Base-by-base conservation (phyloP, 108 stramenopile genomes). In the Nitzschia sp. region DNA sequence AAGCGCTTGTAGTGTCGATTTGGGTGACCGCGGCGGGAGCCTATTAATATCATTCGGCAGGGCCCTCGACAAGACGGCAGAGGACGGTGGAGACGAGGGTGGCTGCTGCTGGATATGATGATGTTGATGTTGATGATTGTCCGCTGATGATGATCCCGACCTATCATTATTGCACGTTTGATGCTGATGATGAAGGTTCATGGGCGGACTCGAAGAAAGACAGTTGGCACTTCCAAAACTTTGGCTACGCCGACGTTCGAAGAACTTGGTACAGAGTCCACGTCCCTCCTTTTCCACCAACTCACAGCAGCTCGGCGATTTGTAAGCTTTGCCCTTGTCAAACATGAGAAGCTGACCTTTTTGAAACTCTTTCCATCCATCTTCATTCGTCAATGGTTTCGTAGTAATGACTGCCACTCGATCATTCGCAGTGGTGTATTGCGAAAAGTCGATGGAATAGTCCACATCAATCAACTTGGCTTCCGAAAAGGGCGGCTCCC, bases 401-500 rank as follows among this genome's bases (percentile, higher is more conserved):
- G 94, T 94, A 3, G 96, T 86, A 67, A 96, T 94, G 9, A 96
- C 87, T 4, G 93, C 90, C 3, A 95, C 93, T 33, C 91, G 86
- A 67, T 95, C 94, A 35, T 75, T 63, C 4, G 79, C 75, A 22
- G 64, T 83, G 22, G 84, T 80, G 28, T 81, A 65, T 55, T 71
- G 60, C 2, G 86, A 58, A 75, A 90, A 87, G 45, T 90, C 71
- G 23, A 90, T 73, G 41, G 63, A 57, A 56, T 87, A 87, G 57
- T 86, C 85, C 23, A 64, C 66, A 63, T 81, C 80, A 31, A 62
- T 23, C 17, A 76, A 58, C 6, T 59, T 47, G 19, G 92, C 88
- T 9, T 60, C 82, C 1, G 81, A 66, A 52, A 96, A 96, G 0
- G 96, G 96, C 3, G 80, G 80, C 44, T 84, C 78, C 4, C 96